These are phyloP conservation scores for Trichoderma oligosporum DNA, from an alignment of 2,329 filamentous ascomycete species.

Conservation along the genomic window DNA sequence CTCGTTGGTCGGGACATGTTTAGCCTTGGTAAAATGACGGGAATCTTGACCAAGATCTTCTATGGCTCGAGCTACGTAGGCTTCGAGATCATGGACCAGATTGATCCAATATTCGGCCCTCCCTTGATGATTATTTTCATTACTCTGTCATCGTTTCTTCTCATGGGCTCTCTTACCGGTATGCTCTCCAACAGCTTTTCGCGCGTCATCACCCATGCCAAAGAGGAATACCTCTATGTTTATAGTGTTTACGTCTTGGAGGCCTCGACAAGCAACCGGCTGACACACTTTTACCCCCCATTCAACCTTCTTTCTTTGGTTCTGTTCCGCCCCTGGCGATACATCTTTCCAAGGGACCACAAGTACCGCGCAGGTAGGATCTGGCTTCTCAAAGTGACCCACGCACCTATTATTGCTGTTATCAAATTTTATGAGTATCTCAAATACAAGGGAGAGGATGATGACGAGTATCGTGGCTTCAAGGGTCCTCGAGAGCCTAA, in stretches of 20 bases:
- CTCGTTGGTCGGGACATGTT: slow-evolving; percentile 70
- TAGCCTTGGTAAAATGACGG: slow-evolving; percentile 64
- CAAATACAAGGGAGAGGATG: slow-evolving; percentile 33
- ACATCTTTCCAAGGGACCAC: slow-evolving; percentile 61
- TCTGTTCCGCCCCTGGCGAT: slow-evolving; percentile 66
- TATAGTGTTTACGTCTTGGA: slow-evolving; percentile 64
- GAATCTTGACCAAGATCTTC: slow-evolving; percentile 76
- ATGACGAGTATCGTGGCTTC: slow-evolving; percentile 47
- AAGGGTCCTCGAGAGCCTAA: slow-evolving; percentile 41
- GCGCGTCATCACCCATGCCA: slow-evolving; percentile 58
- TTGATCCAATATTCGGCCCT: slow-evolving; percentile 56
- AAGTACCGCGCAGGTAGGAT: slow-evolving; percentile 61
- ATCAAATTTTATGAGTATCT: slow-evolving; percentile 66
- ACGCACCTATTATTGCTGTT: slow-evolving; percentile 63
- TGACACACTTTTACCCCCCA: slow-evolving; percentile 67
- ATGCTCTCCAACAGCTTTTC: slow-evolving; percentile 74
- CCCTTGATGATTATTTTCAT: slow-evolving; percentile 70
- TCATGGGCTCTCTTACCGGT: slow-evolving; percentile 75
- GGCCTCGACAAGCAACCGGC: slow-evolving; percentile 63
- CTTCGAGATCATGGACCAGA: slow-evolving; percentile 63
- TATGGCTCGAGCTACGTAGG: slow-evolving; percentile 73
- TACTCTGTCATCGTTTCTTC: slow-evolving; percentile 70
- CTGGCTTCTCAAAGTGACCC: slow-evolving; percentile 58
- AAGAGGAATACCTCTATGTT: slow-evolving; percentile 76
- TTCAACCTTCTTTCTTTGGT: slow-evolving; percentile 71